Evolutionary conservation across 768 basidiomycete species (phyloP), one percentile per base, ranked within the genome.

Genomic region (Rhodotorula babjevae): DNA sequence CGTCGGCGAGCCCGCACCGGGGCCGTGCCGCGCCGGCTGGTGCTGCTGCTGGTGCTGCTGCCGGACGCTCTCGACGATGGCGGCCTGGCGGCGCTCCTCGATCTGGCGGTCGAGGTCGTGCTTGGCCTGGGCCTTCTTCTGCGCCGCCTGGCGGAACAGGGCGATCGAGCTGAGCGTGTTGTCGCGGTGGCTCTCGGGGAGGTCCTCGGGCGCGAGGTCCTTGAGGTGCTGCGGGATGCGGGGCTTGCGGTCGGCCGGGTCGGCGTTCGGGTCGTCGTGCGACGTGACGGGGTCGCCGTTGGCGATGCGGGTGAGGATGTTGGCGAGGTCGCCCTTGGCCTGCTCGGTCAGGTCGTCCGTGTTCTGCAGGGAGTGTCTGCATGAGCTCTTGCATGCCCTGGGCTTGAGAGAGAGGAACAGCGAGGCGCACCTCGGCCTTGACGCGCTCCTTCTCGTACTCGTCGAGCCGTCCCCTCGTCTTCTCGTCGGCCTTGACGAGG

Each of bases 101-200:
- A 80, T 80, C 72, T 79, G 74, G 61, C 61, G 59, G 80, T 93
- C 92, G 82, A 90, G 80, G 57, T 76, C 66, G 29, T 55, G 52
- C 82, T 94, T 93, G 81, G 95, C 93, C 29, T 90, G 86, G 79
- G 94, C 93, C 49, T 90, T 84, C 82, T 93, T 94, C 16, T 92
- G 92, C 0, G 93, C 91, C 31, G 91, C 87, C 82, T 97, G 93
- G 69, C 96, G 87, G 82, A 99, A 99, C 77, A 92, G 89, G 0
- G 93, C 93, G 72, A 99, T 99, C 80, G 97, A 93, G 44, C 91
- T 92, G 73, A 97, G 91, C 72, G 98, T 93, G 65, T 93, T 88
- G 11, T 90, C 92, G 49, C 95, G 89, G 77, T 87, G 84, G 73
- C 86, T 87, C 83, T 99, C 96, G 33, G 96, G 95, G 56, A 99